Conservation (phyloP, 805 yeast genomes). For the Metschnikowia lachancei region DNA sequence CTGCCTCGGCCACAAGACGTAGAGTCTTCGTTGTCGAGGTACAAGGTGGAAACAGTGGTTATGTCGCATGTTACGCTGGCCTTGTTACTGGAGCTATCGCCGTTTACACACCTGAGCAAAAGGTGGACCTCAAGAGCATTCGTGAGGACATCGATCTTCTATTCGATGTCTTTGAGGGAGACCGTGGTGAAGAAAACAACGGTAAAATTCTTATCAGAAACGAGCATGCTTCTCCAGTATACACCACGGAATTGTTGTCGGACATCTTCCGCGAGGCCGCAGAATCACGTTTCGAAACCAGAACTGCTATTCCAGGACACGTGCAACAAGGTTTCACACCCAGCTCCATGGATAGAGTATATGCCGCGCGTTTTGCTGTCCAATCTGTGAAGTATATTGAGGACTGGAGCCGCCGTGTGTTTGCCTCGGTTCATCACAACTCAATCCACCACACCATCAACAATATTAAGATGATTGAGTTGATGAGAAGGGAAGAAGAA, state of each 20-base stretch:
- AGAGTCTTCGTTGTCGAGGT: constrained; percentile 96
- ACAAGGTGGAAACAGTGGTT: constrained; percentile 97
- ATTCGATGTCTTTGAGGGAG: constrained; percentile 64
- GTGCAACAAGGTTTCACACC: constrained; percentile 98
- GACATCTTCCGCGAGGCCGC: constrained; percentile 81
- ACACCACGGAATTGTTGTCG: constrained; percentile 78
- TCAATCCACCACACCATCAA: constrained; percentile 20
- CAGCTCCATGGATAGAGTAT: constrained; percentile 88
- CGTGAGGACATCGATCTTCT: constrained; percentile 41
- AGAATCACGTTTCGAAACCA: constrained; percentile 74
- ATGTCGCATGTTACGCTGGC: constrained; percentile 81
- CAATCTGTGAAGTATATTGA: constrained; percentile 88
- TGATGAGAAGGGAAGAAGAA: constrained; percentile 19
- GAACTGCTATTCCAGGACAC: constrained; percentile 97
- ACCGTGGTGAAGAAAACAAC: constrained; percentile 74
- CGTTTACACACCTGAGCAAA: constrained; percentile 87
- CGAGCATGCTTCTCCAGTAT: constrained; percentile 77
- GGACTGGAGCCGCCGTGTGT: constrained; percentile 22
- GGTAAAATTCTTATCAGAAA: constrained; percentile 86
- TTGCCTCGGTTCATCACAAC: constrained; percentile 17
- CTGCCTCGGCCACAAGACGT: constrained; percentile 91
- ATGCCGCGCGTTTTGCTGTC: constrained; percentile 86
- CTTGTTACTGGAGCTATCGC: constrained; percentile 89
- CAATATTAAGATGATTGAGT: constrained; percentile 22
- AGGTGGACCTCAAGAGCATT: constrained; percentile 46